Evolutionary conservation across 2,329 filamentous ascomycete species (phyloP), one percentile per base, ranked within the genome.

Genomic region (Aureobasidium vineae): DNA sequence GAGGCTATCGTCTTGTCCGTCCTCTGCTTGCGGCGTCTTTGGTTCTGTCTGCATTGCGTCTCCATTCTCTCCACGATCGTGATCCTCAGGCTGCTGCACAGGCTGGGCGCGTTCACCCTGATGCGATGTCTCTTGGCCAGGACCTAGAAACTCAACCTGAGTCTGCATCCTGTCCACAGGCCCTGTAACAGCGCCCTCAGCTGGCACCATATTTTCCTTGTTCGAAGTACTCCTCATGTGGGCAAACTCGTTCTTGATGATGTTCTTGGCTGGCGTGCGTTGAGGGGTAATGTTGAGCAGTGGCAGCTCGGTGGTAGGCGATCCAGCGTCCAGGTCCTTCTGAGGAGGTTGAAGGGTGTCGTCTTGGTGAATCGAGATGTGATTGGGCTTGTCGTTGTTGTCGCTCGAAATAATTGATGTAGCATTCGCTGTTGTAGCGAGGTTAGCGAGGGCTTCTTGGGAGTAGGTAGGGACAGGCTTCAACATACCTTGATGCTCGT

Each of bases 61-160:
- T 23, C n/a, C 28, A 10, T n/a, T 38, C 8, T 19, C 31, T 36
- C 21, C 7, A 15, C 15, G 23, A 4, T 59, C 16, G 40, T 31
- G 23, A 3, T 33, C 33, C 19, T 43, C 54, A 19, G 2, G 7
- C 5, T 59, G 23, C 6, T 45, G 36, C 10, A 38, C 41, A n/a
- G 41, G 19, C 19, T 59, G 33, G 19, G 33, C 2, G 13, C 49
- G 41, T 38, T 26, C 57, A 5, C 49, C 28, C 5, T 33, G 54
- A 6, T 61, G 41, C 7, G 11, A 13, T 26, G 28, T 16, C 13
- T 49, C 76, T 2, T 77, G 79, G 69, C 85, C 83, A 41, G 84
- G 76, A 5, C 81, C 83, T 64, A 80, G 78, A 36, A 80, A 67
- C 82, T 78, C 68, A 40, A 38, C 28, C 6, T 67, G 36, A 65